Base-by-base conservation (phyloP, 176 grass and related monocot genomes). In the barley (Hordeum vulgare) region DNA sequence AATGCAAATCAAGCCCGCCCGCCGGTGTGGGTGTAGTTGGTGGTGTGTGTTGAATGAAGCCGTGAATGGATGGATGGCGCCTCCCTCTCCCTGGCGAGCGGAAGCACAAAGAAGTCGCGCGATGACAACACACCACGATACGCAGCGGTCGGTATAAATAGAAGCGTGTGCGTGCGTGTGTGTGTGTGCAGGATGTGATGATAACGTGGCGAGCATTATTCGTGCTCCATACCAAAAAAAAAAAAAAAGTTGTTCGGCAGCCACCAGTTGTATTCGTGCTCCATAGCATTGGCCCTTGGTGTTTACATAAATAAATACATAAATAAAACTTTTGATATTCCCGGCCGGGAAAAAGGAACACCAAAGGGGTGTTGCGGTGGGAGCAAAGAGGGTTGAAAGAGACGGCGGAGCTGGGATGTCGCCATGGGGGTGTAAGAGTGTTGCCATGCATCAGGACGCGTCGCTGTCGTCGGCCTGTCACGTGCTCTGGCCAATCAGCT, bases 341-440 rank as follows among this genome's bases (percentile, higher is more conserved):
- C 12, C 11, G 21, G 13, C 1, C 5, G 49, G 47, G 34, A 27
- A 51, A 51, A 51, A 51, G 6, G 18, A 51, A 51, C 15, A 18
- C 7, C 8, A 21, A 21, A 54, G 51, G 53, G 20, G 2, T 54
- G 21, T 54, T 3, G 29, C 11, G 66, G 20, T 9, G 34, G 79
- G 47, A 31, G 47, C 74, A 62, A 8, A 4, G 8, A 29, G 23
- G 2, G 3, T 14, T n/a, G 71, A 58, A 1, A 40, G 56, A 64
- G 37, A 61, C 6, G 26, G 77, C 47, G 56, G 0, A 44, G 15
- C 47, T 51, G 47, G 47, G 88, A 86, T 90, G 88, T 90, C 88
- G 83, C 88, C 88, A 90, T 90, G 36, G 56, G 1, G 71, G 3
- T 81, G 88, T 89, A 89, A 89, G 41, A 11, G 56, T 89, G 88